phyloP scores from a whole-genome alignment of 371 early-diverging fungal genomes.

The Lichtheimia corymbifera region DNA sequence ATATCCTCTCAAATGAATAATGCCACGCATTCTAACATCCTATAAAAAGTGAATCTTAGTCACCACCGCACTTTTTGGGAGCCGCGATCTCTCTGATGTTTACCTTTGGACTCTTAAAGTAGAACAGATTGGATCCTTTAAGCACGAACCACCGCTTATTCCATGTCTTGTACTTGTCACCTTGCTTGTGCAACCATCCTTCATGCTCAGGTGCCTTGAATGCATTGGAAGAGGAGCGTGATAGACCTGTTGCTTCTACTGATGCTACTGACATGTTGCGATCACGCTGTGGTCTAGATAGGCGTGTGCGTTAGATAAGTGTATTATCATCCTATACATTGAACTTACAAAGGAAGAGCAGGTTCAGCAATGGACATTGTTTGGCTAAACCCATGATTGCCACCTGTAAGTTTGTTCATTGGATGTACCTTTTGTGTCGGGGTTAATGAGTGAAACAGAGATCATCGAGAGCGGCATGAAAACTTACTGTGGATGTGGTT shows the following conservation, averaged over 20 bases:
- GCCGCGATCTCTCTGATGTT: background rate
- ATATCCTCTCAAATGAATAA: slow-evolving; percentile 51
- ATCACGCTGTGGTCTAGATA: slow-evolving; percentile 1
- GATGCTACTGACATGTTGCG: slow-evolving; percentile 25
- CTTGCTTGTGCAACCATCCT: slow-evolving; percentile 69
- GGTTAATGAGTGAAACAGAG: background rate
- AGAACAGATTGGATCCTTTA: slow-evolving; percentile 62
- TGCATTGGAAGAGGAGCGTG: slow-evolving; percentile 14
- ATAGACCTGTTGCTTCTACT: slow-evolving; percentile 22
- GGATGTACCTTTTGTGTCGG: background rate
- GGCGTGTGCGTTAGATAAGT: too few relatives aligned
- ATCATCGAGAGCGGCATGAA: too few relatives aligned
- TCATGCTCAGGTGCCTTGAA: slow-evolving; percentile 59
- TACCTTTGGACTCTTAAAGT: slow-evolving; percentile 66
- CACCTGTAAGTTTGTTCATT: background rate
- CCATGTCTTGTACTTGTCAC: slow-evolving; percentile 67
- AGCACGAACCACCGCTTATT: slow-evolving; percentile 72
- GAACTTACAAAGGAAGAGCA: background rate
- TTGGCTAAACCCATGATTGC: background rate
- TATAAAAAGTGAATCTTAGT: slow-evolving; percentile 13
- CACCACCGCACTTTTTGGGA: too few relatives aligned
- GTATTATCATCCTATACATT: too few relatives aligned
- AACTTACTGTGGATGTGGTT: background rate
- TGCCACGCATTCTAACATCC: slow-evolving; percentile 51
- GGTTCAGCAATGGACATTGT: slow-evolving; percentile 5